Base-by-base conservation (phyloP, 2,329 filamentous ascomycete genomes). In the Pestalotiopsis sp. region DNA sequence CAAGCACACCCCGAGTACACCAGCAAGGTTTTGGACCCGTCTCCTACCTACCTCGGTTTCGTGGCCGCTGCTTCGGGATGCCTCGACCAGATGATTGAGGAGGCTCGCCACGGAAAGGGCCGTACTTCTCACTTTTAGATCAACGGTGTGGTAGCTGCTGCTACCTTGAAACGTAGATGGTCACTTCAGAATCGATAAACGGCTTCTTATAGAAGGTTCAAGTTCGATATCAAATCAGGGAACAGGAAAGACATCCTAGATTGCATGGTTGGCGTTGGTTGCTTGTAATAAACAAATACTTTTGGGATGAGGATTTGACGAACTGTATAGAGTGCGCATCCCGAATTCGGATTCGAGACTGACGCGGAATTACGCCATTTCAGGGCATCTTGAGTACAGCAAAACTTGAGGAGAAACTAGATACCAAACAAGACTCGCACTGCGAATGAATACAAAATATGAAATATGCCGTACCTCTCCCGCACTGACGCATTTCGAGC, bases 1-100 rank as follows among this genome's bases (percentile, higher is more conserved):
- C 95, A 97, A 80, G 95, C 92, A 80, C 94, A 97, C 79, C 94
- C 95, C 2, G 94, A 98, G 80, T 97, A 95, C 77, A 84, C 93
- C 64, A 91, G 88, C 73, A 87, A 92, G 66, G 94, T 96, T 2
- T 82, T 97, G 70, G 84, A 88, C 64, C 93, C 93, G 0, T 91
- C 88, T 76, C 89, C 89, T 77, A 90, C 93, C 1, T 96, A 93
- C 81, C 85, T 97, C 25, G 94, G 94, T 61, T 95, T 97, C 78
- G 88, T 97, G 61, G 94, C 94, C 39, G 93, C 94, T 2, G 89
- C 89, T 66, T 88, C 91, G 1, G 92, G 92, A 14, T 87, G 90
- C 76, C 82, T 95, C 61, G 88, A 85, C 36, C 56, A 75, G 64
- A 70, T 76, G 3, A 74, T 64, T 36, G 62, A 52, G 62, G 38